Evolutionary conservation across 768 basidiomycete genomes (phyloP).

Genomic region (Podaxis sp.): DNA sequence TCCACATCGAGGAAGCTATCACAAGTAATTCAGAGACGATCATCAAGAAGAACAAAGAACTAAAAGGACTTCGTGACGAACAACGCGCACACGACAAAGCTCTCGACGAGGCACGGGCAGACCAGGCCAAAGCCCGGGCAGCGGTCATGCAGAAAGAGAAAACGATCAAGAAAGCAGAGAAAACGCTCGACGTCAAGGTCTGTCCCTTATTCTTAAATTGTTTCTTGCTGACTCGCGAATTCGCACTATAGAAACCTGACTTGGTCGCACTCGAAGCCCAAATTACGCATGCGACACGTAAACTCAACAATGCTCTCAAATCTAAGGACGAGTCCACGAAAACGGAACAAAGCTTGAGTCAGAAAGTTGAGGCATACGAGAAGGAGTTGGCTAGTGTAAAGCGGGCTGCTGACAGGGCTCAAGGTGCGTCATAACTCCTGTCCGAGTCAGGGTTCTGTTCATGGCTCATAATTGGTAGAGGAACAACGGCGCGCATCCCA

Average conservation of each 20-base stretch:
- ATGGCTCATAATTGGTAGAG: constrained; percentile 41
- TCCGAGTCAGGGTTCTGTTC: not conserved
- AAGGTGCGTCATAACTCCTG: constrained; percentile 44
- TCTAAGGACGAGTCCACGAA: constrained; percentile 62
- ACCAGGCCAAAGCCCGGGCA: constrained; percentile 76
- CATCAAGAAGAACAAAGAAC: constrained; percentile 66
- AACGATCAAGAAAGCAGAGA: constrained; percentile 88
- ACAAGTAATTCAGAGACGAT: constrained; percentile 70
- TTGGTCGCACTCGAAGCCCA: constrained; percentile 83
- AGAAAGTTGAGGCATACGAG: constrained; percentile 53
- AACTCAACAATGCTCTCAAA: constrained; percentile 66
- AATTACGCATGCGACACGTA: constrained; percentile 81
- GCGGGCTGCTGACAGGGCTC: constrained; percentile 71
- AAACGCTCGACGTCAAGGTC: constrained; percentile 81
- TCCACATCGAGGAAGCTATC: constrained; percentile 84
- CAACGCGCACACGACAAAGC: constrained; percentile 69
- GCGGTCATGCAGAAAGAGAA: constrained; percentile 82
- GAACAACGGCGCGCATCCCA: constrained; percentile 70
- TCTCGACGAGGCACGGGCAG: constrained; percentile 70
- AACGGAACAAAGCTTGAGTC: constrained; percentile 42
- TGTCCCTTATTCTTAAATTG: constrained; percentile 15
- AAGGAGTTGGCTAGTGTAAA: constrained; percentile 67
- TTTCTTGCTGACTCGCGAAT: not conserved
- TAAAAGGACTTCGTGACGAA: constrained; percentile 66
- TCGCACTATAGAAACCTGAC: constrained; percentile 67